These are phyloP conservation scores for Backusella tuberculispora DNA, from an alignment of 192 early-diverging fungal genomes.

Conservation along the genomic window DNA sequence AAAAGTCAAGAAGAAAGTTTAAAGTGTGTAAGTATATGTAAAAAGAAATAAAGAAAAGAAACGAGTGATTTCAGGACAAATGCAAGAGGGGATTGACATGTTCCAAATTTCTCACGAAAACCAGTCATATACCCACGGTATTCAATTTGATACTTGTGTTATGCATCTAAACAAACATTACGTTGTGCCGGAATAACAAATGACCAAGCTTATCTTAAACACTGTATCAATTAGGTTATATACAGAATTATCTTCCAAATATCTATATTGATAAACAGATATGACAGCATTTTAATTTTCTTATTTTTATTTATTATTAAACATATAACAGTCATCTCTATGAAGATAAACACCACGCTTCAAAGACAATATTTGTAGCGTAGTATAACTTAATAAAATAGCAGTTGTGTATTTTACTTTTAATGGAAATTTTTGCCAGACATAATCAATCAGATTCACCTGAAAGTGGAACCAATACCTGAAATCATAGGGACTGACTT, in stretches of 20 bases:
- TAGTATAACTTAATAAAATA: too few relatives aligned
- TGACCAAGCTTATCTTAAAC: not conserved
- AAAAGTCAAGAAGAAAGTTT: not conserved
- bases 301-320: too few relatives aligned
- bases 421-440: too few relatives aligned
- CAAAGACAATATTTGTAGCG: too few relatives aligned
- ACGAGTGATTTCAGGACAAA: not conserved
- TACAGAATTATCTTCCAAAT: not conserved
- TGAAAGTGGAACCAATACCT: too few relatives aligned
- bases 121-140: conserved; percentile 18
- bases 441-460: too few relatives aligned
- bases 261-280: too few relatives aligned
- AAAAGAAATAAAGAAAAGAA: not conserved
- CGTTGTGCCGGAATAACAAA: not conserved
- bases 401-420: too few relatives aligned
- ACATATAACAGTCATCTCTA: too few relatives aligned
- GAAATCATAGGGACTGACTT: too few relatives aligned
- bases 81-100: not conserved
- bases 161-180: conserved; percentile 13
- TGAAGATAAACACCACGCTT: too few relatives aligned
- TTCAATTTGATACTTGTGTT: conserved; percentile 12
- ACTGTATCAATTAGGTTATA: not conserved
- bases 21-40: not conserved
- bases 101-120: conserved; percentile 19
- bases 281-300: too few relatives aligned